phyloP scores from a whole-genome alignment of 495 filamentous ascomycete genomes.

The Lepidopterella palustris region DNA sequence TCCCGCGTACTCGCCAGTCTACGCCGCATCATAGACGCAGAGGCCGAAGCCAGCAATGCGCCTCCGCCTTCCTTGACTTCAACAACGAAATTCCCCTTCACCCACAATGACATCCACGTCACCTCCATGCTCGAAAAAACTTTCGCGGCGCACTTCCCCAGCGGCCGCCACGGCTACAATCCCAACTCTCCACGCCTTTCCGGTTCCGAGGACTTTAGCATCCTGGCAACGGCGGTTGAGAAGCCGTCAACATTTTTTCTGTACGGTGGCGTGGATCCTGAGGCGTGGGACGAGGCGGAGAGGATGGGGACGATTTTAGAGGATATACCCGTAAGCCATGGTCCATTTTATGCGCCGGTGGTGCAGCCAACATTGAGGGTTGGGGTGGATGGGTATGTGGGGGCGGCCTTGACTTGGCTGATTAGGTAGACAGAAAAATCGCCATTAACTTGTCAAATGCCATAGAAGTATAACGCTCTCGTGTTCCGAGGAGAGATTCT shows the following conservation, averaged over 20 bases:
- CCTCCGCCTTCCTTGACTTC: constrained; percentile 38
- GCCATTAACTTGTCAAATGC: too few species aligned
- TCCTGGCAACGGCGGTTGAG: constrained; percentile 46
- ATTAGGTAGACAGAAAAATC: too few species aligned
- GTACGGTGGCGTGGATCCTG: constrained; percentile 47
- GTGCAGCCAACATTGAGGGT: constrained; percentile 54
- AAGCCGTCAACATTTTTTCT: constrained; percentile 52
- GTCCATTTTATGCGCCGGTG: constrained; percentile 52
- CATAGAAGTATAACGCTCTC: too few species aligned
- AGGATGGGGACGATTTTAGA: constrained; percentile 39
- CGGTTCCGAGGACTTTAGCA: constrained; percentile 53
- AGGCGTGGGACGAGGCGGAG: constrained; percentile 45
- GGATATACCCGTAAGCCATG: constrained; percentile 49
- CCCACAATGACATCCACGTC: constrained; percentile 46
- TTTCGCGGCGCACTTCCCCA: constrained; percentile 43
- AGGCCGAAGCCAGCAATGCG: constrained; percentile 44
- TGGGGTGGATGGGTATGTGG: constrained; percentile 50
- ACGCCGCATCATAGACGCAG: constrained; percentile 48
- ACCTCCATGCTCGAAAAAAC: constrained; percentile 38
- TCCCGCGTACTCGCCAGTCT: constrained; percentile 42
- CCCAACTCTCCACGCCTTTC: constrained; percentile 23
- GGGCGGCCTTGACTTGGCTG: constrained; percentile 45
- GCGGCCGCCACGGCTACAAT: constrained; percentile 25
- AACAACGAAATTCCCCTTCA: constrained; percentile 43
- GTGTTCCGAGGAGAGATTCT: too few species aligned